phyloP scores from a whole-genome alignment of 78 protist species.

The Guillardia theta region DNA sequence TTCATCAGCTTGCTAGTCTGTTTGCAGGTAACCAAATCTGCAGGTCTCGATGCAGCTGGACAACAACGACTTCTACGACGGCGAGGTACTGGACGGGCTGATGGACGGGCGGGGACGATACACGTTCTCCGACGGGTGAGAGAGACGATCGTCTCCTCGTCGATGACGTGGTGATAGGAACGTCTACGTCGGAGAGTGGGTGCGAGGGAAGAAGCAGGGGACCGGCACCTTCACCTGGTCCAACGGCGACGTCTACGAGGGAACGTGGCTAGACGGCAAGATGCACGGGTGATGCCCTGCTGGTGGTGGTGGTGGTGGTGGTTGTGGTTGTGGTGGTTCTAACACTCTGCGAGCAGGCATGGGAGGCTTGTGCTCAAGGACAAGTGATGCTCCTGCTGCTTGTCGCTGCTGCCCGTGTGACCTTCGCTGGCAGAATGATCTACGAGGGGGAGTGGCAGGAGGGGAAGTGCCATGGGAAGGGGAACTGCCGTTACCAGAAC shows the following conservation, averaged over 20 bases:
- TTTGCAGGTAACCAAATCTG: too few relatives aligned
- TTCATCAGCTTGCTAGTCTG: too few relatives aligned
- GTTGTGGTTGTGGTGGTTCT: too few relatives aligned
- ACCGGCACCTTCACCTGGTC: not conserved
- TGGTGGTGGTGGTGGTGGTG: too few relatives aligned
- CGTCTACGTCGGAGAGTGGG: not conserved
- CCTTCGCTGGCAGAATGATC: too few relatives aligned
- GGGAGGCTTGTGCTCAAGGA: not conserved
- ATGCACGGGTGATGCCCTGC: too few relatives aligned
- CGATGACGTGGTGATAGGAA: too few relatives aligned
- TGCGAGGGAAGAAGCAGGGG: not conserved
- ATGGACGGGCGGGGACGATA: not conserved
- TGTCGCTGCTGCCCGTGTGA: too few relatives aligned
- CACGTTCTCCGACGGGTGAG: not conserved
- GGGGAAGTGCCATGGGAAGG: not conserved
- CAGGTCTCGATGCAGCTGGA: not conserved
- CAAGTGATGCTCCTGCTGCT: too few relatives aligned
- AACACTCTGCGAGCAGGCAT: too few relatives aligned
- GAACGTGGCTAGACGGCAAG: not conserved
- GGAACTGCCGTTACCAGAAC: not conserved
- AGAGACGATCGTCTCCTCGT: too few relatives aligned
- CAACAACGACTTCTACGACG: not conserved
- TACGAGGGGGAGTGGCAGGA: not conserved
- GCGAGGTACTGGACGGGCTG: not conserved
- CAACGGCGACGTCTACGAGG: not conserved